Base-by-base conservation (phyloP, 176 grass and related monocot genomes). In the Secale cereale region DNA sequence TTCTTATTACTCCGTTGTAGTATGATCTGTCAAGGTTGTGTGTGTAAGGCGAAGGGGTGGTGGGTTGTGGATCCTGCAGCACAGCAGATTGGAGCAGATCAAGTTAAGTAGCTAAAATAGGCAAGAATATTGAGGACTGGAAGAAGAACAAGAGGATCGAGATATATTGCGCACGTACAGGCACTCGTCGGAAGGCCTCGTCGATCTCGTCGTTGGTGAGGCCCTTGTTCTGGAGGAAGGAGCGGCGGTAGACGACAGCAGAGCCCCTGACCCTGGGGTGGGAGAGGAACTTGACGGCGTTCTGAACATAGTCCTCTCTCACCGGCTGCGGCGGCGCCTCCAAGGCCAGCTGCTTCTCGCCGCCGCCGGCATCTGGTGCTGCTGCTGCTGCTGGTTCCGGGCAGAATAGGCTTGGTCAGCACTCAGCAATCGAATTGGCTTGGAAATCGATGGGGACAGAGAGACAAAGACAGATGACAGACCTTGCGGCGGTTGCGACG, bases 221-320 rank as follows among this genome's bases (percentile, higher is more conserved):
- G 57, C 96, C 96, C 81, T 98, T 98, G 59, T 92, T 93, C 57
- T 98, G 89, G 2, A 98, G 87, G 81, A 98, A 98, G 56, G 93
- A 92, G 59, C 91, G 93, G 57, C 93, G 77, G 87, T 98, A 78
- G 41, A 83, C 39, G 59, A 95, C 88, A 36, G 93, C 85, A 76
- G 96, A 98, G 39, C 85, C 91, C 73, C 78, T 90, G 79, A 95
- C 96, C 84, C 80, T 94, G 43, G 96, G 96, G 79, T 98, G 93
- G 65, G 91, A 91, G 62, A 98, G 89, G 85, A 98, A 98, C 78
- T 90, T 98, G 82, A 98, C 89, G 64, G 96, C 93, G 85, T 98
- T 98, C 89, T 79, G 33, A 76, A 98, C 90, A 74, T 94, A 92
- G 54, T 98, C 96, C 87, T 95, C 93, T 77, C 96, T 90, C 54